phyloP scores from a whole-genome alignment of 2,329 filamentous ascomycete genomes.

The Coniochaeta sp. region DNA sequence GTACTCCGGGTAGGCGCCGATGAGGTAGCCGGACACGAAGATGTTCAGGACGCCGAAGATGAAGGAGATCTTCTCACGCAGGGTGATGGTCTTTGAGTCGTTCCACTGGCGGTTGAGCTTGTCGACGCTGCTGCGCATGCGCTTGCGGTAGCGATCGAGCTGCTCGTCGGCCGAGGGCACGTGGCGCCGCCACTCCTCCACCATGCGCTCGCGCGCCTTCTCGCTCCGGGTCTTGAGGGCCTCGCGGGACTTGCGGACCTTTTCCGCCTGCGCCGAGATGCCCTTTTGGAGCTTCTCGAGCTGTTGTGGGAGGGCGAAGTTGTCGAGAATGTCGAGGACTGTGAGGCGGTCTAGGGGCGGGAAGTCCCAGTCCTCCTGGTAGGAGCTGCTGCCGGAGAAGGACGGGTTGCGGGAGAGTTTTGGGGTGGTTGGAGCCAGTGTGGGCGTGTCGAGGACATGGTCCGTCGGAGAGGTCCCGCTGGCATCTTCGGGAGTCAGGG shows the following conservation, averaged over 20 bases:
- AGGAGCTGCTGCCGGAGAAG: slow-evolving; percentile 77
- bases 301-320: slow-evolving; percentile 81
- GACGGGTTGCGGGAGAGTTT: slow-evolving; percentile 68
- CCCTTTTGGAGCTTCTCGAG: slow-evolving; percentile 85
- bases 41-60: slow-evolving; percentile 96
- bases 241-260: slow-evolving; percentile 74
- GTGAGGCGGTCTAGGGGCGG: slow-evolving; percentile 84
- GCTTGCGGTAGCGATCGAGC: slow-evolving; percentile 79
- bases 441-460: slow-evolving; percentile 39
- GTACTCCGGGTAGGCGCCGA: slow-evolving; percentile 75
- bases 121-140: slow-evolving; percentile 85
- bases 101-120: slow-evolving; percentile 80
- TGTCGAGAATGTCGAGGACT: slow-evolving; percentile 90
- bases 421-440: slow-evolving; percentile 35
- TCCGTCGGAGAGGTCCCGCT: slow-evolving; percentile 35
- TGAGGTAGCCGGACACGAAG: slow-evolving; percentile 89
- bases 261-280: slow-evolving; percentile 74
- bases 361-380: slow-evolving; percentile 85
- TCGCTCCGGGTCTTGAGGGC: slow-evolving; percentile 68
- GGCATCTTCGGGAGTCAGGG: slow-evolving; percentile 34
- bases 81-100: slow-evolving; percentile 78
- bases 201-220: slow-evolving; percentile 78
- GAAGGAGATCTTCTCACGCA: slow-evolving; percentile 91
- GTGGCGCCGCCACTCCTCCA: slow-evolving; percentile 85
- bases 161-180: slow-evolving; percentile 86